Evolutionary conservation across 2,329 filamentous ascomycete genomes (phyloP), one percentile per base, ranked within the genome.

Genomic region (Penicillium palitans): DNA sequence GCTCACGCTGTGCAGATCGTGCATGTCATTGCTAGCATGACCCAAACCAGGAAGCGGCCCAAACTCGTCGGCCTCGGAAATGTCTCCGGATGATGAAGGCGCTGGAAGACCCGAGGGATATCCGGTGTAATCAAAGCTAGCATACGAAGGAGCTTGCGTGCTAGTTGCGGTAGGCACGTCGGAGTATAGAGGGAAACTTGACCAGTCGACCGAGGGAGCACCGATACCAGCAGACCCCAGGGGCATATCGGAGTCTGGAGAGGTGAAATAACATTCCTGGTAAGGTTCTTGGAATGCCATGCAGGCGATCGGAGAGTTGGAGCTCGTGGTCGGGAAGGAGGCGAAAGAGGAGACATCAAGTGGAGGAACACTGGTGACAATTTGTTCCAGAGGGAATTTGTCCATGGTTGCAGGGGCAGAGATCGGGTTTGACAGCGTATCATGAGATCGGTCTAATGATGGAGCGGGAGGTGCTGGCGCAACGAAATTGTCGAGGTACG

Each of bases 61-160:
- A 52, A 74, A 78, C 45, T 81, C 80, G 31, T 80, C 79, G 13
- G 75, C 72, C 61, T 81, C 80, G 4, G 80, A 81, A 21, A 77
- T 70, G 47, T 81, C 79, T n/a, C 78, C 79, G 6, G 79, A 81
- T 3, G 80, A 81, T 9, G 79, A 80, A 12, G 74, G 77, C 2
- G 77, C 71, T 13, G 78, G 68, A 9, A 76, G 72, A 29, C 74
- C 71, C 25, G 73, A 72, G 17, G 66, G 71, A 52, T 76, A 72
- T 25, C 71, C 74, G 56, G 73, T 74, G 65, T 77, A 76, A 61
- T 80, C 77, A 62, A 78, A 78, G 61, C 77, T 79, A 17, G 76
- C 74, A 59, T 79, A 80, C 13, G 78, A 80, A 17, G 76, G 76
- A 15, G 77, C 71, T 51, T 80, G 78, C 44, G 76, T 79, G 64